A percentile compares a stretch with the other conserved stretches of the same genome.
phyloP scores from a whole-genome alignment of 306 rosid species.

The Fragaria nilgerrensis region DNA sequence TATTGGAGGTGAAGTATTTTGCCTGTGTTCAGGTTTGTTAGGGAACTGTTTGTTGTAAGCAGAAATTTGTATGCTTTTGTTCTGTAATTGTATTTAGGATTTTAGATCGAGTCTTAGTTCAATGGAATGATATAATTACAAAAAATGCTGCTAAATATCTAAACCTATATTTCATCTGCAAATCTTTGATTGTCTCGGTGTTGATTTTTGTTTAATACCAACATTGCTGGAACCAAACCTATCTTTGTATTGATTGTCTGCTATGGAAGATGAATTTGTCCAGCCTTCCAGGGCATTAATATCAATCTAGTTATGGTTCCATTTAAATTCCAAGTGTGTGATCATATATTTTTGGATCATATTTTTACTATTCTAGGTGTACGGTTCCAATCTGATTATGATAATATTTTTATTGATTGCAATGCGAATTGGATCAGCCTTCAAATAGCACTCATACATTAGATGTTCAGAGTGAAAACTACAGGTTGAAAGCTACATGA shows the following conservation, averaged over 20 bases:
- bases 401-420: background rate
- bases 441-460: background rate
- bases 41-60: conserved; percentile 4
- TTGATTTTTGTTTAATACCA: no score
- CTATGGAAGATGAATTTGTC: background rate
- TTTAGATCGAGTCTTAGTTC: conserved; percentile 11
- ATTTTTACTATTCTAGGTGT: no score
- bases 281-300: no score
- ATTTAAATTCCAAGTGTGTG: no score
- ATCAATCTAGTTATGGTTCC: no score
- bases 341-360: no score
- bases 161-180: background rate
- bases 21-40: conserved; percentile 8
- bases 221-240: no score
- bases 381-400: no score
- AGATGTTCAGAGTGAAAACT: background rate
- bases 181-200: background rate
- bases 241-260: background rate
- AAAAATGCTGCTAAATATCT: background rate
- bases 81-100: conserved; percentile 16
- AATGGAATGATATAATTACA: conserved; percentile 10
- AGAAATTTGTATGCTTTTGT: conserved; percentile 17
- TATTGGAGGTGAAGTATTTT: background rate
- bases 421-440: background rate
- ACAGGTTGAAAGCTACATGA: background rate